Evolutionary conservation across 2,329 filamentous ascomycete species (phyloP), one percentile per base, ranked within the genome.

Genomic region (Tolypocladium ovalisporum): DNA sequence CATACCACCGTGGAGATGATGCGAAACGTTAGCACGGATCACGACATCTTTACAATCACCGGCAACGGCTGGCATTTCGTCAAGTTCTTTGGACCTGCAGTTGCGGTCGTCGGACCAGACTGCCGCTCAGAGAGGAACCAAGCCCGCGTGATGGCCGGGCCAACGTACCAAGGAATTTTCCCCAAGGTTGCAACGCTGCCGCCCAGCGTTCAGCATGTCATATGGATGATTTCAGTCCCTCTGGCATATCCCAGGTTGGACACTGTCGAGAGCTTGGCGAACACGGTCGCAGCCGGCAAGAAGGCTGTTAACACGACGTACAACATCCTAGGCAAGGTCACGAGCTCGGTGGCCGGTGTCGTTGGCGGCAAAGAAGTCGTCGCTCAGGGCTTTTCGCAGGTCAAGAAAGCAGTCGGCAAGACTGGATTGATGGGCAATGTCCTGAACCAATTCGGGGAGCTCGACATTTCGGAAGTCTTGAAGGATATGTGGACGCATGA

Each of bases 21-120:
- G 58, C 88, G 92, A 55, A 93, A 96, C 64, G 87, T 96, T 58
- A 88, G 82, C 66, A 89, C 89, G 52, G 94, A 99, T 67, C 81
- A 86, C 53, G 94, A 99, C 65, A 83, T 99, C 7, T 99, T 99
- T 74, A 97, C 93, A 1, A 87, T 99, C 57, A 97, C 94, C 0
- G 93, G 94, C n/a, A 88, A 88, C 24, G 94, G 94, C 9, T 99
- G 94, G 94, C 94, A 99, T 72, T 99, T 97, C 71, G 84, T 99
- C 73, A 99, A 99, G 73, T 97, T 89, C 66, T 83, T 99, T 7
- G 94, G 94, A 0, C 94, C 94, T 0, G 89, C 89, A 5, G 86
- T 99, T 15, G 91, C 90, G 0, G 87, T 96, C 0, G 87, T 96
- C 54, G 94, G 93, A 0, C 87, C 90, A 2, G 94, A 99, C 71